Percentiles rank a stretch among this genome's conserved stretches.
These are phyloP conservation scores for Kwoniella sp. DNA, from an alignment of 768 basidiomycete genomes.

Conservation along the genomic window DNA sequence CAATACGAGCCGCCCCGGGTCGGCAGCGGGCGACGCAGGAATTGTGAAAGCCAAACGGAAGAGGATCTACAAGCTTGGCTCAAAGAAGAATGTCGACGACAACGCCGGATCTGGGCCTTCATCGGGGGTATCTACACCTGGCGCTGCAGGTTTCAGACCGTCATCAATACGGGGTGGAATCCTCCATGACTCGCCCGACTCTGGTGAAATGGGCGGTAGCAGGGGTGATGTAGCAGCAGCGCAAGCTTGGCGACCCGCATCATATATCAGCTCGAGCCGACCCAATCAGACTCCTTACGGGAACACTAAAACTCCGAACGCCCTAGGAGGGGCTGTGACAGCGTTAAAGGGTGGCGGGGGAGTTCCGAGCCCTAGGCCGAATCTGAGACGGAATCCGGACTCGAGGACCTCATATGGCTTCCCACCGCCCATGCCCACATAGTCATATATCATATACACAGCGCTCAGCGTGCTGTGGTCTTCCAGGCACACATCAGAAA, in stretches of 20 bases:
- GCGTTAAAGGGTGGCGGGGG: slow-evolving; percentile 9
- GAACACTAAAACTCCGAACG: neutral
- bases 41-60: slow-evolving; percentile 76
- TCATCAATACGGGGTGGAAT: neutral
- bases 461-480: too few relatives aligned
- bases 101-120: neutral
- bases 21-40: slow-evolving; percentile 53
- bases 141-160: neutral
- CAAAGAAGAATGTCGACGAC: slow-evolving; percentile 4
- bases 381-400: slow-evolving; percentile 34
- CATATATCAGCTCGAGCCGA: neutral
- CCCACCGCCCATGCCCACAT: slow-evolving; percentile 15
- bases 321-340: neutral
- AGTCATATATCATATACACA: too few relatives aligned
- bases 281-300: neutral
- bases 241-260: neutral
- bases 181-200: neutral
- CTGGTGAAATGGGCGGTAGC: neutral
- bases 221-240: neutral
- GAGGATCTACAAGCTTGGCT: slow-evolving; percentile 68
- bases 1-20: neutral
- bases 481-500: too few relatives aligned
- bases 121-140: slow-evolving; percentile 2
- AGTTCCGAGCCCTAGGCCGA: slow-evolving; percentile 33
- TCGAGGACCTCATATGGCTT: slow-evolving; percentile 48